Percentiles rank a stretch among this genome's conserved stretches.
phyloP scores from a whole-genome alignment of 176 grass and related monocot genomes.

The Oryza rufipogon region DNA sequence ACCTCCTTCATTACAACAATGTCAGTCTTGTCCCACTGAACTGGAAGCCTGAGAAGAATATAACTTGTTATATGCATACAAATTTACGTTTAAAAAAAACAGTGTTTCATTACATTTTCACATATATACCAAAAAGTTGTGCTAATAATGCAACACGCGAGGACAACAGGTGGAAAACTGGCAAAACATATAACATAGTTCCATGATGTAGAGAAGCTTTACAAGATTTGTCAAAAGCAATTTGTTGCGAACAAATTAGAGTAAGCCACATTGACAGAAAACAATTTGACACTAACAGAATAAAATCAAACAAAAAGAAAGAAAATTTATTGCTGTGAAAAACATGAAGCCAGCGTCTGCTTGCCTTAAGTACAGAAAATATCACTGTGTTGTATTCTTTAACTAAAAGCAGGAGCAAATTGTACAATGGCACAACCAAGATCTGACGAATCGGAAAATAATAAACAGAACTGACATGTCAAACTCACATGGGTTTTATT shows the following conservation, averaged over 20 bases:
- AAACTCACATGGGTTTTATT: not conserved
- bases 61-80: slow-evolving; percentile 24
- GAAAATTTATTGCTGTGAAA: not conserved
- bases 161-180: slow-evolving; percentile 7
- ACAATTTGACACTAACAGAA: slow-evolving; percentile 7
- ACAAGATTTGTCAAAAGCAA: not conserved
- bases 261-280: slow-evolving; percentile 20
- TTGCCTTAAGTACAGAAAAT: slow-evolving; percentile 2
- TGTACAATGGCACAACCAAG: not conserved
- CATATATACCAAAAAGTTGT: slow-evolving; percentile 1
- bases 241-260: slow-evolving; percentile 21
- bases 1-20: slow-evolving; percentile 95
- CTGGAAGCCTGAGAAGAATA: slow-evolving; percentile 72
- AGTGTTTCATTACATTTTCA: not conserved
- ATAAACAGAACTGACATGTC: not conserved
- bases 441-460: not conserved
- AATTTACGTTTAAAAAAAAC: not conserved
- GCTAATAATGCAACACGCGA: not conserved
- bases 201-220: not conserved
- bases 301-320: not conserved
- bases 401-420: slow-evolving; percentile 1
- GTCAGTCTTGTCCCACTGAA: slow-evolving; percentile 93
- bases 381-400: slow-evolving; percentile 14
- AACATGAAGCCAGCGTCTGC: not conserved
- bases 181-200: not conserved